phyloP scores from a whole-genome alignment of 108 stramenopile species.

The Mediolabrus comicus region DNA sequence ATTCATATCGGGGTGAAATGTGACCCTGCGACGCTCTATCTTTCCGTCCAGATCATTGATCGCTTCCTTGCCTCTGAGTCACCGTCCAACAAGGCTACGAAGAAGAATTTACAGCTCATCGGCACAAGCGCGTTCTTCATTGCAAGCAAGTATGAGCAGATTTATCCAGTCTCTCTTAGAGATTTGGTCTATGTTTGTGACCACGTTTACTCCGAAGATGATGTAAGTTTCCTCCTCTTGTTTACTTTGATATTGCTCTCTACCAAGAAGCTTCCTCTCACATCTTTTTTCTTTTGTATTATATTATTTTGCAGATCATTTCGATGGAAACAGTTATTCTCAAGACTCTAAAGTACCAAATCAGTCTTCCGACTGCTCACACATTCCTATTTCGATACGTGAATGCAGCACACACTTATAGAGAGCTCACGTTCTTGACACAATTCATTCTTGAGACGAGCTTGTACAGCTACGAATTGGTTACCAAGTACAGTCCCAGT shows the following conservation, averaged over 20 bases:
- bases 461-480: conserved; percentile 73
- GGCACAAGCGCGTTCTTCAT: conserved; percentile 82
- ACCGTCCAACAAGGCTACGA: conserved; percentile 42
- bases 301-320: conserved; percentile 60
- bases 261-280: background rate
- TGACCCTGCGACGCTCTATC: conserved; percentile 80
- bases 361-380: conserved; percentile 82
- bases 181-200: conserved; percentile 87
- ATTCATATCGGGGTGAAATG: conserved; percentile 89
- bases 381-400: conserved; percentile 86
- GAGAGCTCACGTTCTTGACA: conserved; percentile 69
- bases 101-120: conserved; percentile 84
- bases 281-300: background rate
- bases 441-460: conserved; percentile 78
- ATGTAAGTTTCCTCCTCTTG: background rate
- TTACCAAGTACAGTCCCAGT: conserved; percentile 74
- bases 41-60: conserved; percentile 87
- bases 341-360: conserved; percentile 71
- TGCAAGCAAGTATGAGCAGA: conserved; percentile 94
- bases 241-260: background rate
- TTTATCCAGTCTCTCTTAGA: conserved; percentile 76
- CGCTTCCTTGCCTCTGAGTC: conserved; percentile 70
- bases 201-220: conserved; percentile 57
- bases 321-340: conserved; percentile 88
- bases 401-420: conserved; percentile 83